Percentiles rank a stretch among this genome's conserved stretches.
Conservation (phyloP, 257 asterid species). For the Solanum bulbocastanum region DNA sequence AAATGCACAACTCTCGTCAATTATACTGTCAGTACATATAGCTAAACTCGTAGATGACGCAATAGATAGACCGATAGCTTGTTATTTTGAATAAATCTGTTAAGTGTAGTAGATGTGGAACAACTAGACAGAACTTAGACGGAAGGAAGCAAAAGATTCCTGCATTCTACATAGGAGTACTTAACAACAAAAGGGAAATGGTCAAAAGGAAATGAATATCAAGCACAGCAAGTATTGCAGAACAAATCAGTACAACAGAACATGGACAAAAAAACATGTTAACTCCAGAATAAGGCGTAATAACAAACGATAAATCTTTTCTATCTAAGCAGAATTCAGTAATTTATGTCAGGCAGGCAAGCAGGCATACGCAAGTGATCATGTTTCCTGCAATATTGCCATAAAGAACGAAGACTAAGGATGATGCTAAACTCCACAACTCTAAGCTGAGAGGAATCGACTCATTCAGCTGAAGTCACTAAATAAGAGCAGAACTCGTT, state of each 20-base stretch:
- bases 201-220: background rate
- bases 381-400: background rate
- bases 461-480: background rate
- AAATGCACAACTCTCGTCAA: background rate
- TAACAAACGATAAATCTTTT: background rate
- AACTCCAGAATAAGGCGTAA: background rate
- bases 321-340: background rate
- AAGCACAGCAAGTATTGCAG: background rate
- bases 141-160: background rate
- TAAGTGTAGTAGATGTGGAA: background rate
- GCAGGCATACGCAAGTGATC: background rate
- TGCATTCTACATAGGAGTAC: background rate
- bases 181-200: background rate
- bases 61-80: background rate
- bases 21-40: background rate
- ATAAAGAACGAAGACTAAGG: background rate
- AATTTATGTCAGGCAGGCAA: background rate
- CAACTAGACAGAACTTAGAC: background rate
- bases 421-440: background rate
- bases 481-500: background rate
- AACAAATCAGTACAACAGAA: background rate
- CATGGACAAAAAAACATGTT: background rate
- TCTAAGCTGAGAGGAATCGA: background rate
- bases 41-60: background rate
- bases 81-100: background rate